Conservation (phyloP, 305 asterid genomes). For the Ilex paraguariensis region DNA sequence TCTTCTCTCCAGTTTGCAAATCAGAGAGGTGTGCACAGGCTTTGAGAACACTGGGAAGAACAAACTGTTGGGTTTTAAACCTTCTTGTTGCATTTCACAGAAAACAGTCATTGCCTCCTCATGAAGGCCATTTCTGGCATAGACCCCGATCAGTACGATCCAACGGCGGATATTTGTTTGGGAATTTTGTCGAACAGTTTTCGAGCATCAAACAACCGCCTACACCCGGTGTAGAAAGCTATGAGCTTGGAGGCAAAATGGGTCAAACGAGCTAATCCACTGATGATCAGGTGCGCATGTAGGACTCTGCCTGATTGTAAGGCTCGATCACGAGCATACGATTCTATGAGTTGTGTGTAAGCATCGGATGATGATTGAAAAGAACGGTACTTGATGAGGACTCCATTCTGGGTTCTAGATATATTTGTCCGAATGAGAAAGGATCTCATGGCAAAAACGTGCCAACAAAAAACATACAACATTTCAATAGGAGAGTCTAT, state of each 20-base stretch:
- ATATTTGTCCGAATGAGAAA: too few species aligned
- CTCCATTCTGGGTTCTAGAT: too few species aligned
- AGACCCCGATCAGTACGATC: conserved; percentile 53
- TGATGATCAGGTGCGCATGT: conserved; percentile 53
- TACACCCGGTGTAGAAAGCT: conserved; percentile 36
- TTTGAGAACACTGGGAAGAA: conserved; percentile 53
- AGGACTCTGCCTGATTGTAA: conserved; percentile 35
- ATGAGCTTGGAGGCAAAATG: conserved; percentile 45
- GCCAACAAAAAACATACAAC: too few species aligned
- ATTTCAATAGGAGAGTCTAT: too few species aligned
- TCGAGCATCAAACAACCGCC: conserved; percentile 32
- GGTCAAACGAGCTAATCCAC: conserved; percentile 32
- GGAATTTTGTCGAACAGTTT: conserved; percentile 61
- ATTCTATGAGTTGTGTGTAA: conserved; percentile 10
- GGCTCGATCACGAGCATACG: conserved; percentile 25
- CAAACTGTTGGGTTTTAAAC: conserved; percentile 31
- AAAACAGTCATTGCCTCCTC: conserved; percentile 40
- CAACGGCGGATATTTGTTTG: conserved; percentile 37
- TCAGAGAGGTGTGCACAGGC: too few species aligned
- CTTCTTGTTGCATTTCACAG: conserved; percentile 34
- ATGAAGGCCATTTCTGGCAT: conserved; percentile 40
- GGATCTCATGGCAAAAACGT: too few species aligned
- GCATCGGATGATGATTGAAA: too few species aligned
- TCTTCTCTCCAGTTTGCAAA: too few species aligned
- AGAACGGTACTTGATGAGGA: too few species aligned